A percentile compares a stretch with the other conserved stretches of the same genome.
Evolutionary conservation across 768 basidiomycete species (phyloP).

Genomic region (Suillus cothurnatus): DNA sequence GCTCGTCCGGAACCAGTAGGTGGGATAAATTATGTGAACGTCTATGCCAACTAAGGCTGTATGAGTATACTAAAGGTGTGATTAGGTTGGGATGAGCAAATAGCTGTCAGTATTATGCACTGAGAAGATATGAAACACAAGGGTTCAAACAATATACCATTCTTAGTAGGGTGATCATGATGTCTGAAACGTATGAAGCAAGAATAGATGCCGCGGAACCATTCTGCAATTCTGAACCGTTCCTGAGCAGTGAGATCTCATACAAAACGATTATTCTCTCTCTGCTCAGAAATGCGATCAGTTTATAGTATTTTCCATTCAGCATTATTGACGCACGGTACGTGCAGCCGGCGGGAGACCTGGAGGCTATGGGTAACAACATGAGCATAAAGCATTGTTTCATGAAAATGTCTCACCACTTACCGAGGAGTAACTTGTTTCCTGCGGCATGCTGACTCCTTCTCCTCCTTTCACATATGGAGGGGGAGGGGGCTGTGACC

Average conservation of each 20-base stretch:
- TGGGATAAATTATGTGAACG: neutral
- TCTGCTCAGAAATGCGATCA: constrained; percentile 1
- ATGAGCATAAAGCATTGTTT: neutral
- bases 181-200: neutral
- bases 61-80: neutral
- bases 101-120: neutral
- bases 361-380: constrained; percentile 12
- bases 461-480: constrained; percentile 1
- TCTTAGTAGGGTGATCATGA: neutral
- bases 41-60: neutral
- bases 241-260: neutral
- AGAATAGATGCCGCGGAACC: constrained; percentile 5
- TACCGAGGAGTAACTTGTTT: constrained; percentile 17
- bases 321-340: constrained; percentile 5
- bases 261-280: neutral
- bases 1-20: neutral
- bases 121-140: neutral
- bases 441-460: constrained; percentile 5
- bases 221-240: neutral
- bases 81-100: neutral
- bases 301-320: neutral
- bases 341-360: constrained; percentile 9
- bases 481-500: constrained; percentile 10
- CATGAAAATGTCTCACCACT: constrained; percentile 3
- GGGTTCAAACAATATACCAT: neutral